Evolutionary conservation across 257 asterid species (phyloP).

Genomic region (Nicotiana benthamiana): DNA sequence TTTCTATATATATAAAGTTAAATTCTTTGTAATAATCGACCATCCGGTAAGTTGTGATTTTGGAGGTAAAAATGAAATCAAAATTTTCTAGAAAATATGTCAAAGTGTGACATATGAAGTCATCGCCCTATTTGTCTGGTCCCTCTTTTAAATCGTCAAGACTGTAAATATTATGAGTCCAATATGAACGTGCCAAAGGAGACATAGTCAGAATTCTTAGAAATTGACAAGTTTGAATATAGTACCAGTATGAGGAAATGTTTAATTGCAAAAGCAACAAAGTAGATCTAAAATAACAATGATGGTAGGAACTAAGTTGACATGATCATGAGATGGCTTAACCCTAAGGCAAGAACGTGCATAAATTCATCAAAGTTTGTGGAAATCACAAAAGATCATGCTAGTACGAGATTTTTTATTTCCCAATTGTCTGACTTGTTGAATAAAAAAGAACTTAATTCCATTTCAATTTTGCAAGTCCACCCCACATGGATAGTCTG

Average conservation of each 20-base stretch:
- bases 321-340: conserved; percentile 1
- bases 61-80: no score
- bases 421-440: background rate
- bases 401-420: background rate
- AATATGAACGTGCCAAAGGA: no score
- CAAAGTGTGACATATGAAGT: no score
- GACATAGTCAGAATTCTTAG: no score
- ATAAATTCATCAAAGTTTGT: background rate
- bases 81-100: no score
- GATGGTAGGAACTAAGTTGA: background rate
- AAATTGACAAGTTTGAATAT: background rate
- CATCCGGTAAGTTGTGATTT: no score
- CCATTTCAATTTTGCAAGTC: background rate
- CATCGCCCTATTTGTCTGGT: no score
- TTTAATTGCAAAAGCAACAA: background rate
- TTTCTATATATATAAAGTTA: no score
- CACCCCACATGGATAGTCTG: background rate
- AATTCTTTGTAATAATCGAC: no score
- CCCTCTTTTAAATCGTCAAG: no score
- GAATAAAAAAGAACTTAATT: background rate
- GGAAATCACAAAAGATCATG: background rate
- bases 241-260: background rate
- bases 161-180: no score
- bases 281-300: background rate
- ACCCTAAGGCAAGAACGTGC: conserved; percentile 1